A percentile compares a stretch with the other conserved stretches of the same genome.
These are phyloP conservation scores for Gaertneriomyces sp. DNA, from an alignment of 192 early-diverging fungal genomes.

Conservation along the genomic window DNA sequence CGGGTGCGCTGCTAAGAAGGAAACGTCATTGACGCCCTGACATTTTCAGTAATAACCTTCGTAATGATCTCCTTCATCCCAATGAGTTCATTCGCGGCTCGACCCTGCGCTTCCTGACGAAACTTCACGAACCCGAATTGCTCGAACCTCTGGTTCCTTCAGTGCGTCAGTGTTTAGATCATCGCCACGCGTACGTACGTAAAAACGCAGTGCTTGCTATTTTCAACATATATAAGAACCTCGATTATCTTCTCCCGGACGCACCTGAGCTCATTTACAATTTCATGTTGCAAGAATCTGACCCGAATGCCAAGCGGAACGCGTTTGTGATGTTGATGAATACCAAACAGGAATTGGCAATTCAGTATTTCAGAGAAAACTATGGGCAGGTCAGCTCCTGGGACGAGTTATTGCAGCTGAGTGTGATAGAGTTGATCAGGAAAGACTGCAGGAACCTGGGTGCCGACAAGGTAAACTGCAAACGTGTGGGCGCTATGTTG, in stretches of 20 bases:
- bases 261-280: constrained; percentile 82
- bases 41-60: constrained; percentile 72
- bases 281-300: constrained; percentile 72
- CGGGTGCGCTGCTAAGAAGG: too few relatives aligned
- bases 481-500: background rate
- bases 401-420: constrained; percentile 91
- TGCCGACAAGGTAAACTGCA: constrained; percentile 68
- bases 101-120: constrained; percentile 91
- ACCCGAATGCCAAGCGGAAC: constrained; percentile 88
- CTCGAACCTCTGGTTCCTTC: constrained; percentile 92
- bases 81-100: constrained; percentile 97
- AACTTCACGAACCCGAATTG: constrained; percentile 90
- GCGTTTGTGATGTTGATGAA: constrained; percentile 90
- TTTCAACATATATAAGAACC: constrained; percentile 80
- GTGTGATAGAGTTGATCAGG: constrained; percentile 90
- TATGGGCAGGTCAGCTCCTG: constrained; percentile 70
- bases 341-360: constrained; percentile 70
- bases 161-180: constrained; percentile 78
- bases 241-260: constrained; percentile 92
- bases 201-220: constrained; percentile 97
- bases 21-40: background rate
- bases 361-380: constrained; percentile 77
- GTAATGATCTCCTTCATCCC: constrained; percentile 95
- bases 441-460: constrained; percentile 79
- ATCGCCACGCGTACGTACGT: constrained; percentile 91